Percentiles rank a stretch among this genome's conserved stretches.
phyloP scores from a whole-genome alignment of 2,329 filamentous ascomycete species.

The Blastomyces emzantsi region DNA sequence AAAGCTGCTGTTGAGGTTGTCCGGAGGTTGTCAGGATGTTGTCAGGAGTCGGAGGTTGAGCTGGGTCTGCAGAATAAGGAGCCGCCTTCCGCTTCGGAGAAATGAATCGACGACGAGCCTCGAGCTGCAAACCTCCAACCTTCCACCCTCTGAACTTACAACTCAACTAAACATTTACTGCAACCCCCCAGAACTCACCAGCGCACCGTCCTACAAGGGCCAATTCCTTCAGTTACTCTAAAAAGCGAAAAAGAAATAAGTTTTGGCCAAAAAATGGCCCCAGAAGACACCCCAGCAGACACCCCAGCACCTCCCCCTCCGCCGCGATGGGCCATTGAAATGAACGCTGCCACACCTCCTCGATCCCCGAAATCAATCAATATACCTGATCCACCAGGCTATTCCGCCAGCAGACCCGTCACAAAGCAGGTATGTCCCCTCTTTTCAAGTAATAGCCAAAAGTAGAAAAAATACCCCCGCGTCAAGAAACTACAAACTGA shows the following conservation, averaged over 20 bases:
- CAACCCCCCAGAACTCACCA: background rate
- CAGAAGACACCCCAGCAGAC: conserved; percentile 18
- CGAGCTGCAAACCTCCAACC: background rate
- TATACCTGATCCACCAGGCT: conserved; percentile 82
- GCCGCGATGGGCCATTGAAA: conserved; percentile 75
- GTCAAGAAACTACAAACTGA: background rate
- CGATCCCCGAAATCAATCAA: conserved; percentile 55
- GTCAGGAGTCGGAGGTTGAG: background rate
- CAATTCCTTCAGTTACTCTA: background rate
- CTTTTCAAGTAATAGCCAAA: conserved; percentile 9
- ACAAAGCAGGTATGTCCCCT: conserved; percentile 48
- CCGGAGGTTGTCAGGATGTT: background rate
- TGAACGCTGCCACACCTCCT: conserved; percentile 59
- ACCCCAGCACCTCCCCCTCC: conserved; percentile 38
- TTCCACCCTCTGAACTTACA: background rate
- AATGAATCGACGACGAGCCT: conserved; percentile 1
- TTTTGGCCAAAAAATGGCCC: conserved; percentile 14
- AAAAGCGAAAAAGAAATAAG: background rate
- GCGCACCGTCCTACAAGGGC: no score
- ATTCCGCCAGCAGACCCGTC: conserved; percentile 45
- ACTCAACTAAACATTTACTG: background rate
- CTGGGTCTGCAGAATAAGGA: background rate
- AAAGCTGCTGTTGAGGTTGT: background rate
- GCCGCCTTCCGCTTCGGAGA: conserved; percentile 2
- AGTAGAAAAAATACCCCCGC: background rate